A percentile compares a stretch with the other conserved stretches of the same genome.
Conservation (phyloP, 2,329 filamentous ascomycete genomes). For the Pseudogymnoascus pannorum region DNA sequence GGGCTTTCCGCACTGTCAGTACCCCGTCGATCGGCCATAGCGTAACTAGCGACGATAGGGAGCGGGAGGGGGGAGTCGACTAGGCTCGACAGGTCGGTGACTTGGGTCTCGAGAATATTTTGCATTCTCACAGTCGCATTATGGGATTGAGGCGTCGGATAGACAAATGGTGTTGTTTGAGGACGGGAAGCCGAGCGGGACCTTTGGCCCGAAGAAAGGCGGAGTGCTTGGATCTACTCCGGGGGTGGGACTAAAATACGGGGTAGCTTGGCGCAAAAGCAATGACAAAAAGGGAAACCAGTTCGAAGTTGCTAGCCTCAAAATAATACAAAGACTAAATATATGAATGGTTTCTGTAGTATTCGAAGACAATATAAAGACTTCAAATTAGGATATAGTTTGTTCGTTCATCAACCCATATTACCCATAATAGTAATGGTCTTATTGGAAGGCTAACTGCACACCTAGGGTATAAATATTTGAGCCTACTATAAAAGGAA, state of each 20-base stretch:
- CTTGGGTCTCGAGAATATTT: conserved; percentile 28
- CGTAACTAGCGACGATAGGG: conserved; percentile 11
- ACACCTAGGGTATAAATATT: conserved; percentile 3
- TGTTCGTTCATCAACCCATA: background rate
- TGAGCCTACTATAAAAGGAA: background rate
- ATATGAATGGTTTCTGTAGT: background rate
- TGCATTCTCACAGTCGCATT: conserved; percentile 24
- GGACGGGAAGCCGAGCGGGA: background rate
- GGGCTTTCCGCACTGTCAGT: conserved; percentile 26
- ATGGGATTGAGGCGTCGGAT: conserved; percentile 4
- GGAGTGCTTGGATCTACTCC: background rate
- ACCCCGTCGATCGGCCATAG: conserved; percentile 22
- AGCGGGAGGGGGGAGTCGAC: conserved; percentile 25
- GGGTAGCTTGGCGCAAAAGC: background rate
- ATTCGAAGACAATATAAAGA: background rate
- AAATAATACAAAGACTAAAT: background rate
- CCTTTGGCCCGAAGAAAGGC: conserved; percentile 1
- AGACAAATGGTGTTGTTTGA: conserved; percentile 6
- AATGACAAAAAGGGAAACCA: background rate
- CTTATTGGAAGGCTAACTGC: background rate
- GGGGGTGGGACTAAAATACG: background rate
- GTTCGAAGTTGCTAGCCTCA: background rate
- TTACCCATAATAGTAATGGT: background rate
- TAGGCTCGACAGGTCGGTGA: conserved; percentile 27
- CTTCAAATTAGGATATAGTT: background rate